These are phyloP conservation scores for Megacollybia marginata DNA, from an alignment of 768 basidiomycete genomes.

Conservation along the genomic window DNA sequence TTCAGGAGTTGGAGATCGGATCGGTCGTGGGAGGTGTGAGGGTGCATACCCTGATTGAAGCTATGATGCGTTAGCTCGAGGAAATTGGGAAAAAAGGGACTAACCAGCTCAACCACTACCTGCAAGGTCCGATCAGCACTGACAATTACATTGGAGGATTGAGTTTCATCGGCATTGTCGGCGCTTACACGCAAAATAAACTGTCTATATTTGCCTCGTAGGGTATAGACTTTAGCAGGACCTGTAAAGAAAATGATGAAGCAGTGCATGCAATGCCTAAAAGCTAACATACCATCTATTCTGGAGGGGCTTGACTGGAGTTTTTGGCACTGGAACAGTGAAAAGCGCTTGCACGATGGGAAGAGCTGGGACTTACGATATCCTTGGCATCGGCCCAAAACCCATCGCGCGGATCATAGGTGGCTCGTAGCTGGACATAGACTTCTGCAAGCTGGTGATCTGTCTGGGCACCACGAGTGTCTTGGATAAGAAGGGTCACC, in stretches of 20 bases:
- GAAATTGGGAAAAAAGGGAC: conserved; percentile 10
- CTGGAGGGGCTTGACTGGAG: conserved; percentile 57
- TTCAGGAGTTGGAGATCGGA: no score
- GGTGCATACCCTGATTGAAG: no score
- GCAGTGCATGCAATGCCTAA: conserved; percentile 1
- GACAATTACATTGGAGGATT: conserved; percentile 51
- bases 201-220: conserved; percentile 64
- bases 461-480: conserved; percentile 41
- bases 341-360: not conserved
- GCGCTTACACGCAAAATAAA: conserved; percentile 56
- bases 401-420: conserved; percentile 43
- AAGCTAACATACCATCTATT: conserved; percentile 53
- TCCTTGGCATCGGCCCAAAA: conserved; percentile 70
- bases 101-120: conserved; percentile 52
- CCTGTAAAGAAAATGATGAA: conserved; percentile 27
- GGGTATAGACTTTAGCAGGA: conserved; percentile 59
- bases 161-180: conserved; percentile 42
- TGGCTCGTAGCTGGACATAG: conserved; percentile 43
- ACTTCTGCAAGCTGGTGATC: conserved; percentile 65
- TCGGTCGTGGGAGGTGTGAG: no score
- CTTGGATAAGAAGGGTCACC: conserved; percentile 63
- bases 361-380: conserved; percentile 29
- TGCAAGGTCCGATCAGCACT: conserved; percentile 46
- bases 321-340: conserved; percentile 30
- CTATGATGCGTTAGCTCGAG: no score